phyloP scores from a whole-genome alignment of 441 rosid genomes.

The Viola pubescens region DNA sequence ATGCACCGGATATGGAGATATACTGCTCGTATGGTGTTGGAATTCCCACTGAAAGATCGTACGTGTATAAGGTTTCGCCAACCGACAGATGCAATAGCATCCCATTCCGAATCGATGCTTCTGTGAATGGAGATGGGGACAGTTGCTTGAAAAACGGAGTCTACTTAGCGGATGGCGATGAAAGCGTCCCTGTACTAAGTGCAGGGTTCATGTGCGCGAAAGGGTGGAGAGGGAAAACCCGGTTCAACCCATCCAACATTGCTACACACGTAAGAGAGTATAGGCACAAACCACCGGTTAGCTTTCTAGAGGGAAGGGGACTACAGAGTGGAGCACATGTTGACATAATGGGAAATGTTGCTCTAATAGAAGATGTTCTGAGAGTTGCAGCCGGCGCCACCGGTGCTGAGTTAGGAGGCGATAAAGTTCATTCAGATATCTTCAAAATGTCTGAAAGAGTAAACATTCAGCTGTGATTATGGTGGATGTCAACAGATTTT shows the following conservation, averaged over 20 bases:
- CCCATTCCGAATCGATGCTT: slow-evolving; percentile 46
- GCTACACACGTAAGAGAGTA: slow-evolving; percentile 42
- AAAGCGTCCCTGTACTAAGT: slow-evolving; percentile 45
- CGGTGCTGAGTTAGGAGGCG: slow-evolving; percentile 47
- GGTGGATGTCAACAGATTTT: not conserved
- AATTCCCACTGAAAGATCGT: slow-evolving; percentile 59
- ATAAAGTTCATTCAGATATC: slow-evolving; percentile 43
- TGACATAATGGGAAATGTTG: slow-evolving; percentile 60
- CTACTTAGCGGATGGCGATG: slow-evolving; percentile 48
- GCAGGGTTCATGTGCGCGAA: slow-evolving; percentile 72
- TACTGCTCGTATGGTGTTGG: slow-evolving; percentile 58
- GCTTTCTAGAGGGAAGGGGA: slow-evolving; percentile 50
- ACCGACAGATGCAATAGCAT: slow-evolving; percentile 34
- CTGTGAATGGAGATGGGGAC: slow-evolving; percentile 30
- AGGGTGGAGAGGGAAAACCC: slow-evolving; percentile 62
- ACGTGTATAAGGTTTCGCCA: slow-evolving; percentile 40
- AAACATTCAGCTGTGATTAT: slow-evolving; percentile 31
- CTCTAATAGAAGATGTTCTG: slow-evolving; percentile 47
- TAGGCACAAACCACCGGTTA: slow-evolving; percentile 36
- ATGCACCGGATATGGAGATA: slow-evolving; percentile 67
- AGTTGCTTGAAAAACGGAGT: slow-evolving; percentile 44
- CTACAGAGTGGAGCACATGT: slow-evolving; percentile 50
- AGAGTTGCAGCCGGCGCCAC: slow-evolving; percentile 51
- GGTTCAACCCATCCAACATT: slow-evolving; percentile 56
- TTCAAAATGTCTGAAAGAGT: slow-evolving; percentile 37